Evolutionary conservation across 331 rosid species (phyloP), one percentile per base, ranked within the genome.

Genomic region (Malus hybrid): DNA sequence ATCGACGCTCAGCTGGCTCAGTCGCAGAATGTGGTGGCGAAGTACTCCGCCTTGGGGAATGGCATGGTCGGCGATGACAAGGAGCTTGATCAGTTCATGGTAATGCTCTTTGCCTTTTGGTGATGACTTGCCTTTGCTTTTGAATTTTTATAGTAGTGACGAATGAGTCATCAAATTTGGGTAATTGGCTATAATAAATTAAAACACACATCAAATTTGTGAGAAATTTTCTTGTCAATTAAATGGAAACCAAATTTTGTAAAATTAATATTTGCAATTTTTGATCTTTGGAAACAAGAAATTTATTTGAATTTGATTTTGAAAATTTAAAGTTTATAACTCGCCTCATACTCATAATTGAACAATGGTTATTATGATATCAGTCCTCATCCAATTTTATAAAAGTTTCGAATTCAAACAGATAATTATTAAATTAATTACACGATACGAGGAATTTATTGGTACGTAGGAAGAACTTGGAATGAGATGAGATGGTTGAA

Each of bases 81-180:
- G 74, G 97, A 93, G 70, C 99, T 95, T 60, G 99, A 95, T 70
- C 97, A 88, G 44, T 95, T 95, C 85, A 85, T 95, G 99, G 98
- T 95, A 94, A 59, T 20, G 5, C 14, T 59, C 64, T 59, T 24
- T 76, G 65, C 7, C 7, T 61, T 61, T 22, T 22, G 29, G 6
- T 6, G 18, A 24, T 50, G 36, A 44, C 36, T 5, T 36, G 52
- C 6, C 16, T 8, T 20, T 16, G 32, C 14, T 7, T 61, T 27
- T 28, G 66, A 28, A 14, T 28, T 62, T 19, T 62, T 7, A 33
- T 52, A 6, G 57, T 52, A 16, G 9, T 52, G 57, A 15, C 57
- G 9, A 52, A 32, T 12, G 44, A 12, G 46, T 32, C 18, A 70
- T 54, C 64, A 11, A 54, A 52, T 54, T 71, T 71, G 31, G 61